Base-by-base conservation (phyloP, 257 asterid species). In the Sherardia arvensis region DNA sequence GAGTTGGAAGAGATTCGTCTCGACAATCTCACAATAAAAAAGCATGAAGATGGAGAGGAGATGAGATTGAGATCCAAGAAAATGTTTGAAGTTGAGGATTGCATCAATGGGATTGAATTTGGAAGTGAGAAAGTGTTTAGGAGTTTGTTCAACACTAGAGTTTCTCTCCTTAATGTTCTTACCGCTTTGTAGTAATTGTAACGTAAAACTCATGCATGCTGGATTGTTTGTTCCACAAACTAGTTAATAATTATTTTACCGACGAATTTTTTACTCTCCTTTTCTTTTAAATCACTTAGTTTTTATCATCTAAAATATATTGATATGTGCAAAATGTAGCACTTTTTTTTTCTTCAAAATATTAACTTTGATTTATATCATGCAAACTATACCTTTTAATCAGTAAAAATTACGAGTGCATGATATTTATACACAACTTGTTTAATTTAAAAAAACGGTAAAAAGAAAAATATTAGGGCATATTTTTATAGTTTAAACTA, bases 121-220 rank as follows among this genome's bases (percentile, higher is more conserved):
- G 79, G 87, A 17, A 88, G 87, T 0, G 95, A 80, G 38, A 85
- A 68, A 69, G 87, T 83, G n/a, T 83, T 84, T 58, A 81, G 96
- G 74, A 84, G 93, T 66, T 85, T 87, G 78, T 84, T 87, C 66
- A 85, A 78, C 55, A 71, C 96, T 18, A 85, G 96, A 69, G 96
- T 85, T 72, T 84, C 97, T 4, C 77, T 90, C 59, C 90, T 90
- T 70, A 90, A 90, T 75, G 82, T 87, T 45, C 80, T 90, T 68
- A 30, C 63, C 11, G 14, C 47, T 28, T 14, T 59, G 63, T 59
- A 58, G 43, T 15, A 58, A n/a, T 33, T 7, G 18, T 14, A 7
- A 29, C 27, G 27, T 23, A 25, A 23, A 55, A 54, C 25, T 25
- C 59, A 54, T 54, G 58, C 58, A 53, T 53, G 51, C 3, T 43